Conservation (phyloP, 2,329 filamentous ascomycete species). For the Verticillium dahliae region DNA sequence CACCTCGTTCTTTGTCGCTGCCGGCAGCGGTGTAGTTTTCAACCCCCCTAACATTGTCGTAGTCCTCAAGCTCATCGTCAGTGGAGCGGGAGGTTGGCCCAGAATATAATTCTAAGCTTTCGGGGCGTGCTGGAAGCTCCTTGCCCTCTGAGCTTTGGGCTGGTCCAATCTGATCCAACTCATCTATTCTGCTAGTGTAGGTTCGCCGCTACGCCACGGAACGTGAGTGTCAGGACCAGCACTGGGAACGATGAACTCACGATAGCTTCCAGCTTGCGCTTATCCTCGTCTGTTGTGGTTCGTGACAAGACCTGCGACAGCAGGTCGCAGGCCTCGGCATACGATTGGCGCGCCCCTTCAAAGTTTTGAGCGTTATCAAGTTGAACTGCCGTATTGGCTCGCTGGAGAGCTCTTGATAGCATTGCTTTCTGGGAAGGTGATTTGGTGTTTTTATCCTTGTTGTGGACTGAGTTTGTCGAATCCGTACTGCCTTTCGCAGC, state of each 20-base stretch:
- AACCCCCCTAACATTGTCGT: constrained; percentile 43
- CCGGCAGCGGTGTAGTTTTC: constrained; percentile 41
- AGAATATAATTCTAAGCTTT: constrained; percentile 49
- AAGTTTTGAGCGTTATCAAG: constrained; percentile 96
- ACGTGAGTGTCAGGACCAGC: neutral
- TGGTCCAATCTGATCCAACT: constrained; percentile 68
- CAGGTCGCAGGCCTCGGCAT: constrained; percentile 82
- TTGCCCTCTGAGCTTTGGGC: constrained; percentile 53
- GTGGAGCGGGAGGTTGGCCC: constrained; percentile 19
- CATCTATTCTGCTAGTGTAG: constrained; percentile 83
- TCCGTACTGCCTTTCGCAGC: constrained; percentile 37
- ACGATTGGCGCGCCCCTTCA: constrained; percentile 83
- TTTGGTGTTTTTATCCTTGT: constrained; percentile 27
- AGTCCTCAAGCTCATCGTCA: constrained; percentile 37
- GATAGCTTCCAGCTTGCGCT: constrained; percentile 86
- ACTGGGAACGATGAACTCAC: constrained; percentile 46
- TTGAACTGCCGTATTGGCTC: constrained; percentile 91
- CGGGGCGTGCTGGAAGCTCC: constrained; percentile 65
- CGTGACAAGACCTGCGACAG: constrained; percentile 81
- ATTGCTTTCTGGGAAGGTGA: constrained; percentile 83
- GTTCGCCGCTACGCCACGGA: constrained; percentile 61
- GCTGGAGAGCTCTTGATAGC: constrained; percentile 90
- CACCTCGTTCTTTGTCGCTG: constrained; percentile 22
- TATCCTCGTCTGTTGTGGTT: constrained; percentile 80
- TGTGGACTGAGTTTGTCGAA: constrained; percentile 27